Percentiles rank a stretch among this genome's conserved stretches.
phyloP scores from a whole-genome alignment of 768 basidiomycete species.

The Daedaleopsis nitida region DNA sequence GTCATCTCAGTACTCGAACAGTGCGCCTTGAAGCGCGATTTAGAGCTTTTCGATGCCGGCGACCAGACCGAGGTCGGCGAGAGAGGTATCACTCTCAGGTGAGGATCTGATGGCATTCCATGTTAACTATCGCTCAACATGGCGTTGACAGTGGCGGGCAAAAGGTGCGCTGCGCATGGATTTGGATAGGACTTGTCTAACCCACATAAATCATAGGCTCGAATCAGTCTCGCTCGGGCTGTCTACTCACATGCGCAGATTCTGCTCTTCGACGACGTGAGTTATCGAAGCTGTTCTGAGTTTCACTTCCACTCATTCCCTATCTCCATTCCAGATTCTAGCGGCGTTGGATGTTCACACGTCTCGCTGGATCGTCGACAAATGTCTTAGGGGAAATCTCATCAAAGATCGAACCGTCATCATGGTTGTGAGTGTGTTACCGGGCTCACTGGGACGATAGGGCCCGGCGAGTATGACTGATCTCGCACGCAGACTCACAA shows the following conservation, averaged over 20 bases:
- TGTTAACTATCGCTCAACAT: not conserved
- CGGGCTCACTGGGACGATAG: slow-evolving; percentile 6
- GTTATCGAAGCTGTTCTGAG: not conserved
- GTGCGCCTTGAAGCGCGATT: slow-evolving; percentile 46
- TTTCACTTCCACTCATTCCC: no score
- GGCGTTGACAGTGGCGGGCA: slow-evolving; percentile 41
- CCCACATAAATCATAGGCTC: no score
- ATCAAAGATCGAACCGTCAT: slow-evolving; percentile 48
- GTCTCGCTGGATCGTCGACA: slow-evolving; percentile 47
- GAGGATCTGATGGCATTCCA: not conserved
- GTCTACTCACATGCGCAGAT: slow-evolving; percentile 40
- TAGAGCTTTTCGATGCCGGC: slow-evolving; percentile 49
- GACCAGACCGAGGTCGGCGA: slow-evolving; percentile 62
- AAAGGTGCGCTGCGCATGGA: slow-evolving; percentile 32
- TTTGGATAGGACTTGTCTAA: no score
- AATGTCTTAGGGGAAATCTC: slow-evolving; percentile 46
- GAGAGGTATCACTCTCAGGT: slow-evolving; percentile 51
- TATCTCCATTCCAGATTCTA: slow-evolving; percentile 34
- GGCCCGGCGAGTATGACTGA: not conserved
- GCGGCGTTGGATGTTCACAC: slow-evolving; percentile 55
- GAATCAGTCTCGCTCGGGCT: slow-evolving; percentile 43
- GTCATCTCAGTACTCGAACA: slow-evolving; percentile 36
- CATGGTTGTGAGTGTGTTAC: slow-evolving; percentile 38
- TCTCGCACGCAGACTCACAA: slow-evolving; percentile 42
- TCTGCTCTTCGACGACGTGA: slow-evolving; percentile 43